phyloP scores from a whole-genome alignment of 2,329 filamentous ascomycete species.

The Xenoacremonium recifei region DNA sequence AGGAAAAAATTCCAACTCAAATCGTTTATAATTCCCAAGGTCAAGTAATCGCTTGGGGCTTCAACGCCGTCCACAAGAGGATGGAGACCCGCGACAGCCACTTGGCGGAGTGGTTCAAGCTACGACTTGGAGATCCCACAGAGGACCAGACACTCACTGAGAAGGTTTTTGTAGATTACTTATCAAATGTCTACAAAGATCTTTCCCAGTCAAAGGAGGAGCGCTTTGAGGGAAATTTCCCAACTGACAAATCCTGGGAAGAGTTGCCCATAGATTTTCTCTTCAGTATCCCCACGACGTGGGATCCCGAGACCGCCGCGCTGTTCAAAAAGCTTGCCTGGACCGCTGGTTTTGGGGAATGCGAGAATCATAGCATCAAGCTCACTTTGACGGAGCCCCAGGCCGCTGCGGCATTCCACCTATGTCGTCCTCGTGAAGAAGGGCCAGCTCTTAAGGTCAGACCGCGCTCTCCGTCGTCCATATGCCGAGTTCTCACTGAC shows the following conservation, averaged over 20 bases:
- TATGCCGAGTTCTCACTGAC: neutral
- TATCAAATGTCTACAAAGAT: neutral
- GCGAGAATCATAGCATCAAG: neutral
- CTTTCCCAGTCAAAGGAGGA: no score
- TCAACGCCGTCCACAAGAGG: neutral
- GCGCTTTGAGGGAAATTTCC: no score
- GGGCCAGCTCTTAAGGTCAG: neutral
- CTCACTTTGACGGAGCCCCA: neutral
- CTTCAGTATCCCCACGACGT: neutral
- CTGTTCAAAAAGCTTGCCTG: neutral
- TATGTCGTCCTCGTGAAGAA: neutral
- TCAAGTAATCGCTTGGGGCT: neutral
- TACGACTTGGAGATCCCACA: neutral
- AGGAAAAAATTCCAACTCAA: no score
- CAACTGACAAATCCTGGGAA: no score
- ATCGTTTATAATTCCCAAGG: neutral
- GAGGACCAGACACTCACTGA: neutral
- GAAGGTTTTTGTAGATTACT: neutral
- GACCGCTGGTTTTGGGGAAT: neutral
- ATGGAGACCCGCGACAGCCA: no score
- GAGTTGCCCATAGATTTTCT: neutral
- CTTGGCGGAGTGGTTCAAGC: neutral
- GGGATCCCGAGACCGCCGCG: neutral
- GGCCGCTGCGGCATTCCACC: neutral
- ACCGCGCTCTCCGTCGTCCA: neutral